A percentile compares a stretch with the other conserved stretches of the same genome.
These are phyloP conservation scores for Kwoniella shandongensis DNA, from an alignment of 768 basidiomycete species.

Conservation along the genomic window DNA sequence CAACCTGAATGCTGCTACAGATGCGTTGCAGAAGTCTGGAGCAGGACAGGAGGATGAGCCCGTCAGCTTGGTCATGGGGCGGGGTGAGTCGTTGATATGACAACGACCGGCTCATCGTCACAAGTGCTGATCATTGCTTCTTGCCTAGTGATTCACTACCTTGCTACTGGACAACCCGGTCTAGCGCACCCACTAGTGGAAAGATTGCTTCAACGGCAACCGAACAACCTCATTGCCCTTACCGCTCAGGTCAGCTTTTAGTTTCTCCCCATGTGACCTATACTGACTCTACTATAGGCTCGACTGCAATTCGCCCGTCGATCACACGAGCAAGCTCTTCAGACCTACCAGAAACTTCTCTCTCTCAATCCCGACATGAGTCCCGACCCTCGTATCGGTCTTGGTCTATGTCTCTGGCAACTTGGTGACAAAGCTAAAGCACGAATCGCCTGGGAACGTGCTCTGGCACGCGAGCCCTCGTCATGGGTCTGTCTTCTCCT, in stretches of 20 bases:
- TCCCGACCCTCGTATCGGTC: slow-evolving; percentile 93
- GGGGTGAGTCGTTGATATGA: slow-evolving; percentile 27
- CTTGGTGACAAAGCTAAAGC: slow-evolving; percentile 80
- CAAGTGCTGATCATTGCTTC: not conserved
- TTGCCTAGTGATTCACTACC: slow-evolving; percentile 69
- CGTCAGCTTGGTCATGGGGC: slow-evolving; percentile 35
- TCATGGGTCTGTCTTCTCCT: slow-evolving; percentile 79
- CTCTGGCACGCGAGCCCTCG: slow-evolving; percentile 69
- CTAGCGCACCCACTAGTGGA: slow-evolving; percentile 81
- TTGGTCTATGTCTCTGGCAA: slow-evolving; percentile 90
- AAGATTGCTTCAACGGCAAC: slow-evolving; percentile 69
- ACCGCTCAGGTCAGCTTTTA: slow-evolving; percentile 69
- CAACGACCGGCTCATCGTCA: not conserved
- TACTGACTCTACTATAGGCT: slow-evolving; percentile 59
- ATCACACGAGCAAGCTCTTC: slow-evolving; percentile 74
- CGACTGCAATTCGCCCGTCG: slow-evolving; percentile 79
- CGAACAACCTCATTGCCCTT: slow-evolving; percentile 82
- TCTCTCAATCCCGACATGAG: slow-evolving; percentile 71
- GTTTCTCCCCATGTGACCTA: not conserved
- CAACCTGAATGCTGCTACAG: slow-evolving; percentile 56
- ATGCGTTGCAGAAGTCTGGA: slow-evolving; percentile 59
- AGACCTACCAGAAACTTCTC: slow-evolving; percentile 81
- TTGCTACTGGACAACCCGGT: slow-evolving; percentile 76
- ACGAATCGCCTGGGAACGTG: slow-evolving; percentile 84
- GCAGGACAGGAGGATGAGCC: slow-evolving; percentile 62